Evolutionary conservation across 139 green algal genomes (phyloP), one percentile per base, ranked within the genome.

Genomic region (Deuterostichococcus epilithicus): DNA sequence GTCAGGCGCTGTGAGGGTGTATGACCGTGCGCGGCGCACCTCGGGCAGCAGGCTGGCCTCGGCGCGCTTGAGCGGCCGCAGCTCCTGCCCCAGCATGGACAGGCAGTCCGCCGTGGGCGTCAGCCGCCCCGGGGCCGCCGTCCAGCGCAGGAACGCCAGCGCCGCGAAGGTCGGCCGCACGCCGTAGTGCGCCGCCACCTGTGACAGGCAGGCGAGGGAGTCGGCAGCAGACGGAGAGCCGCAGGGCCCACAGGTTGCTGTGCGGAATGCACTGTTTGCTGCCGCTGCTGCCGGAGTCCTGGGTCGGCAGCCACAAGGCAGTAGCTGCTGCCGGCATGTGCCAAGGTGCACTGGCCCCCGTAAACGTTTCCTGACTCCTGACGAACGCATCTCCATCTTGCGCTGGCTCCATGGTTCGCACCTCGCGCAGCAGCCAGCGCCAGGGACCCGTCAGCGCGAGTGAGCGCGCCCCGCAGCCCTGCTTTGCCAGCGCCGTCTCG

Each of bases 371-470:
- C n/a, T n/a, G n/a, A n/a, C n/a, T n/a, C n/a, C n/a, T n/a, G 26
- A 42, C 26, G 3, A 68, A 63, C 52, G 28, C n/a, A 6, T 8
- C 15, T 30, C n/a, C 2, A 60, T 26, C 5, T 35, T 18, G 26
- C 5, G 0, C 25, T 37, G 37, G 25, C 5, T 26, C 3, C 33
- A 38, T 39, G 36, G 36, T 23, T 67, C 73, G 74, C 75, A 88
- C 86, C 52, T 70, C 75, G 20, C 39, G n/a, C 45, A 90, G 72
- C 73, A 90, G 82, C 86, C 86, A 90, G 23, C 66, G 42, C 86
- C 86, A 90, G 28, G 79, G 65, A 20, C 68, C 82, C 2, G 67
- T 69, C 34, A 88, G 73, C 1, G 39, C 67, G n/a, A 90, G 80
- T 3, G 78, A 72, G 32, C 70, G 52, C 20, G 76, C 73, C 1